Conservation (phyloP, 176 grass and related monocot genomes). For the Typha latifolia region DNA sequence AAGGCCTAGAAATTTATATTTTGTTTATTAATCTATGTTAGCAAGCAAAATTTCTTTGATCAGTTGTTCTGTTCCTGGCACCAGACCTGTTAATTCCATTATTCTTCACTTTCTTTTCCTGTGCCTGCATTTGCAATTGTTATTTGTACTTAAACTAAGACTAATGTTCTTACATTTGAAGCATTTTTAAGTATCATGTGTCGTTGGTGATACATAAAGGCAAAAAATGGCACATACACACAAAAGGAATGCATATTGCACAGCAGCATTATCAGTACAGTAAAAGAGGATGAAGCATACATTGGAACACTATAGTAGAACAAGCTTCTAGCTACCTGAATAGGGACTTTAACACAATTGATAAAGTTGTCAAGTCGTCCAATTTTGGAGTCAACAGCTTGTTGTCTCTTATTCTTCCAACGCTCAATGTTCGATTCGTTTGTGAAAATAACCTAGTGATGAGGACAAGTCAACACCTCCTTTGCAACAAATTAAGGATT, state of each 20-base stretch:
- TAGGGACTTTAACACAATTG: slow-evolving; percentile 51
- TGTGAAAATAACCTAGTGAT: slow-evolving; percentile 85
- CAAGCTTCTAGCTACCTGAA: slow-evolving; percentile 43
- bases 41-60: no score
- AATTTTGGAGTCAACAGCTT: slow-evolving; percentile 93
- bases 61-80: background rate
- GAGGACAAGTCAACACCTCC: background rate
- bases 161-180: background rate
- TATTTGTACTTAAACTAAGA: background rate
- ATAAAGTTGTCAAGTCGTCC: slow-evolving; percentile 82
- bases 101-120: background rate
- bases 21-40: background rate
- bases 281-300: background rate
- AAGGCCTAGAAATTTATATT: background rate
- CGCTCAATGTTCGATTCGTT: slow-evolving; percentile 87
- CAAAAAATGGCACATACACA: background rate
- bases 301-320: background rate
- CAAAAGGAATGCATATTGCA: background rate
- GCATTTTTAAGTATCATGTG: no score
- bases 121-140: background rate
- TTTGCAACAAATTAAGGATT: background rate
- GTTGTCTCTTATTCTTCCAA: slow-evolving; percentile 82
- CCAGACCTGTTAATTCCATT: background rate
- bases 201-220: no score
- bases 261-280: background rate